Evolutionary conservation across 1,139 yeast genomes (phyloP).

Genomic region (Suhomyces bribrorum): DNA sequence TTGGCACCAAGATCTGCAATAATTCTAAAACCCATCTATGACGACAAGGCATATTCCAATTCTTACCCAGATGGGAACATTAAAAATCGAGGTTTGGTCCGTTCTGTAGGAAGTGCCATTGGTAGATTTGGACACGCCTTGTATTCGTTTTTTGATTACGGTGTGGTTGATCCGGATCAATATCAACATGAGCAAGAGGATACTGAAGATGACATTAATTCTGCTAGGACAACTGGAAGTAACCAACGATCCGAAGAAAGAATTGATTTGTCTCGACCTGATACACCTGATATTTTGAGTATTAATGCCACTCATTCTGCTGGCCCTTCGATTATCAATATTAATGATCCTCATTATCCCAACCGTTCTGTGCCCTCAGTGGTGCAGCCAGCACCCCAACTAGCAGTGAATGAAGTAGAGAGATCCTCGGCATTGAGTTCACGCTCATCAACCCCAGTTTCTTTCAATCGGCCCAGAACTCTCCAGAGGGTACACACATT

Average conservation of each 20-base stretch:
- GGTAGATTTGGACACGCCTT: slow-evolving; percentile 33
- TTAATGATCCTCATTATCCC: slow-evolving; percentile 11
- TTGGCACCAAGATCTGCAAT: slow-evolving; percentile 68
- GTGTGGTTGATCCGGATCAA: slow-evolving; percentile 26
- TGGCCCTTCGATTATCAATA: slow-evolving; percentile 22
- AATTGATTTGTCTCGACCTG: slow-evolving; percentile 7
- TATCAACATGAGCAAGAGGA: slow-evolving; percentile 4
- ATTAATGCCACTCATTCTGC: slow-evolving; percentile 18
- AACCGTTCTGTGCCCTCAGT: slow-evolving; percentile 1
- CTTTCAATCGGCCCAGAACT: slow-evolving; percentile 6
- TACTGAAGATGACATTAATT: slow-evolving; percentile 1
- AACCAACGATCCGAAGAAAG: slow-evolving; percentile 5
- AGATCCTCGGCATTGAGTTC: slow-evolving; percentile 5
- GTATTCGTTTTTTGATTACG: slow-evolving; percentile 47
- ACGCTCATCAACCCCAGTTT: slow-evolving; percentile 8
- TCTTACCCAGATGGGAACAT: slow-evolving; percentile 17
- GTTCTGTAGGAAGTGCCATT: slow-evolving; percentile 17
- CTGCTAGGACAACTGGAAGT: slow-evolving; percentile 7
- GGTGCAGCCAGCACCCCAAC: slow-evolving; percentile 1
- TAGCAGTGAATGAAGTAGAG: not conserved
- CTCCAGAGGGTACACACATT: slow-evolving; percentile 11
- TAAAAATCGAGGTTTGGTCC: slow-evolving; percentile 19
- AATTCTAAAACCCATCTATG: slow-evolving; percentile 57
- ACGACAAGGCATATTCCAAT: slow-evolving; percentile 22
- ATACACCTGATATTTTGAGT: slow-evolving; percentile 13